Base-by-base conservation (phyloP, 192 early-diverging fungal genomes). In the Rhizophagus clarus region DNA sequence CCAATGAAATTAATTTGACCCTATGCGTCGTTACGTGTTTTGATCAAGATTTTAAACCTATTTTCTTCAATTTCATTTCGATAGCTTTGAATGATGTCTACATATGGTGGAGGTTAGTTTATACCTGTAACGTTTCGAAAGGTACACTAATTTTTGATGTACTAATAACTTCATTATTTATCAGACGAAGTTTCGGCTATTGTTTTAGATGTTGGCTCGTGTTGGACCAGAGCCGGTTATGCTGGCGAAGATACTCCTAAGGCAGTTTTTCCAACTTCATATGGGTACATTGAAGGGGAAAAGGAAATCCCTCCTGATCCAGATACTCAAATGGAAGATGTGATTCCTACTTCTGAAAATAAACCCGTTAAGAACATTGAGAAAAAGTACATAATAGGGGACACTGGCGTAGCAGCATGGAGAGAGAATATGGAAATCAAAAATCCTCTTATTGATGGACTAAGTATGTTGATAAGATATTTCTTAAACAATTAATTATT, bases 231-330 rank as follows among this genome's bases (percentile, higher is more conserved):
- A 70, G 96, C 95, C 28, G 98, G 98, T 71, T 98, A 94, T 85
- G 96, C 97, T n/a, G 98, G 98, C 74, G 97, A 99, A 81, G 97
- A 99, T 85, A 88, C 91, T 42, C 98, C 98, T 10, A 92, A 92
- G 78, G 93, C 90, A 0, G 93, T 97, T 32, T 95, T 96, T 74
- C 95, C 97, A 2, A 93, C 96, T 4, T 89, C 84, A 17, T 90
- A 93, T 15, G 97, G 96, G 9, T 90, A 90, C 17, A 24, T 60
- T 63, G 83, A 79, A 74, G 77, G 81, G 24, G 81, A 77, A n/a
- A 85, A 74, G n/a, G 66, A 62, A 75, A 83, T 82, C 56, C 76
- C 81, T 28, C 40, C 79, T 8, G 85, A 85, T 71, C 84, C 81
- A 17, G 90, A 88, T 63, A 84, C 85, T 51, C 66, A 78, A 10